These are phyloP conservation scores for Penicillium odoratum DNA, from an alignment of 495 filamentous ascomycete species.

Conservation along the genomic window DNA sequence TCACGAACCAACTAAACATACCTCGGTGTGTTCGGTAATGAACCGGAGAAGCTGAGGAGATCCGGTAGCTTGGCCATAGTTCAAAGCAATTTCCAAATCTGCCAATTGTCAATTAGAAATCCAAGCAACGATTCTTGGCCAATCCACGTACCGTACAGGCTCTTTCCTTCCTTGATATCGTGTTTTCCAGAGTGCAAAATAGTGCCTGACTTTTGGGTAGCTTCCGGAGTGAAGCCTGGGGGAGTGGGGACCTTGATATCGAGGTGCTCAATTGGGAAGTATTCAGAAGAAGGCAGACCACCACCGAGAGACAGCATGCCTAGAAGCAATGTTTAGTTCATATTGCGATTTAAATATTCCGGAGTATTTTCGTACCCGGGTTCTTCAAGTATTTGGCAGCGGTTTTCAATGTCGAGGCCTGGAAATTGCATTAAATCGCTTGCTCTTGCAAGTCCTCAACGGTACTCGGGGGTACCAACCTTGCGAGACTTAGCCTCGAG, in stretches of 20 bases:
- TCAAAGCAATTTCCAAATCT: conserved; percentile 81
- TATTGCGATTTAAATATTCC: neutral
- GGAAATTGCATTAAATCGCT: neutral
- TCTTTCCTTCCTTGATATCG: conserved; percentile 66
- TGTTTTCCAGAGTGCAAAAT: conserved; percentile 74
- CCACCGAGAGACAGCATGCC: conserved; percentile 86
- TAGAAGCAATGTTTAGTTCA: conserved; percentile 9
- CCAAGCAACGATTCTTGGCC: neutral
- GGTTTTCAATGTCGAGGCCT: conserved; percentile 70
- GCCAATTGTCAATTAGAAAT: neutral
- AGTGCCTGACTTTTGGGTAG: conserved; percentile 53
- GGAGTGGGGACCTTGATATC: conserved; percentile 64
- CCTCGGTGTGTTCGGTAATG: conserved; percentile 89
- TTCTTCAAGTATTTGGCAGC: conserved; percentile 74
- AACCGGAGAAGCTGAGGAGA: conserved; percentile 85
- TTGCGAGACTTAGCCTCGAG: conserved; percentile 44
- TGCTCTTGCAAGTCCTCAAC: neutral
- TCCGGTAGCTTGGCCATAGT: conserved; percentile 86
- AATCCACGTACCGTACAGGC: conserved; percentile 53
- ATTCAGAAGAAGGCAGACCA: conserved; percentile 81
- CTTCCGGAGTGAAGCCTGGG: conserved; percentile 69
- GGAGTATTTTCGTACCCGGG: conserved; percentile 46
- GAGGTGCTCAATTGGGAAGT: conserved; percentile 81
- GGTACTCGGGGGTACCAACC: conserved; percentile 15
- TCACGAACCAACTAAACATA: conserved; percentile 17